These are phyloP conservation scores for Coriolopsis trogii DNA, from an alignment of 1,284 basidiomycete species.

Conservation along the genomic window DNA sequence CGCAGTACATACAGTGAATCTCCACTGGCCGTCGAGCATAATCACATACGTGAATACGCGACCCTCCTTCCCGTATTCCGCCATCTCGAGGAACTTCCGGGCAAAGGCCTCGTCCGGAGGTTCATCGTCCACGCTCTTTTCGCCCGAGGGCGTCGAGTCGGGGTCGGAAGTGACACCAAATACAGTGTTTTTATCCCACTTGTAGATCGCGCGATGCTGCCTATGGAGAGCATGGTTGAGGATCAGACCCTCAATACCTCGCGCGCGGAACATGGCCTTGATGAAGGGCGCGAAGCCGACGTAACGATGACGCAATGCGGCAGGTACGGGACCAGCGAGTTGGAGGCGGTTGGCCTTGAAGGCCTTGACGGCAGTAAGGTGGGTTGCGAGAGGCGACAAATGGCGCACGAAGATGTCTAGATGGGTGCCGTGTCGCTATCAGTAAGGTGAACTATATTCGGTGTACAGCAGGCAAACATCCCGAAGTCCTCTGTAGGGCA, in stretches of 20 bases:
- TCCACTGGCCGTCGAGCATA: conserved; percentile 46
- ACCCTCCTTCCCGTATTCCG: conserved; percentile 44
- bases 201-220: conserved; percentile 48
- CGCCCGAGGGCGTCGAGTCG: neutral
- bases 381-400: conserved; percentile 37
- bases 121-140: neutral
- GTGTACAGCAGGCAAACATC: too few species aligned
- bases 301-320: conserved; percentile 46
- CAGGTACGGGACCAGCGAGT: conserved; percentile 47
- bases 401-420: conserved; percentile 36
- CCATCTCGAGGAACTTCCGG: conserved; percentile 46
- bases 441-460: too few species aligned
- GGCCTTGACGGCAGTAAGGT: conserved; percentile 20
- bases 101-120: conserved; percentile 32
- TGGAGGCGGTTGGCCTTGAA: conserved; percentile 52
- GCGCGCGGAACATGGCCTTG: conserved; percentile 43
- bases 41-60: conserved; percentile 50
- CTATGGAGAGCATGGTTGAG: conserved; percentile 45
- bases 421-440: too few species aligned
- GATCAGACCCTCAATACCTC: conserved; percentile 41
- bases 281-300: conserved; percentile 49
- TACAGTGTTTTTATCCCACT: conserved; percentile 42
- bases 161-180: conserved; percentile 36
- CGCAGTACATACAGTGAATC: conserved; percentile 40
- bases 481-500: neutral